phyloP scores from a whole-genome alignment of 768 basidiomycete genomes.

The Trametes maxima region DNA sequence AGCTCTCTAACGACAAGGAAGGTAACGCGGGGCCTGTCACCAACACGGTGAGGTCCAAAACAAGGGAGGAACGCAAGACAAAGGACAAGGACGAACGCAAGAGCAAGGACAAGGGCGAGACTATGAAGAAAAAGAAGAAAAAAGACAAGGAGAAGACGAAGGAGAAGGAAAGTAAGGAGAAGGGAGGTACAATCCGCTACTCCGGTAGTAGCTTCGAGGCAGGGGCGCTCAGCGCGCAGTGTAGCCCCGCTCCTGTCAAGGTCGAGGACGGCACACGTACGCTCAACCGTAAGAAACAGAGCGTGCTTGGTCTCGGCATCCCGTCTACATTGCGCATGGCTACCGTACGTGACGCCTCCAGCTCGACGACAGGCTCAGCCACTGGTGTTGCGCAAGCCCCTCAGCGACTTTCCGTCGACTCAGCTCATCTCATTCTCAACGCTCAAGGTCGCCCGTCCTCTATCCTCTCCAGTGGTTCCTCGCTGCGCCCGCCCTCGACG shows the following conservation, averaged over 20 bases:
- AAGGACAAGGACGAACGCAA: constrained; percentile 36
- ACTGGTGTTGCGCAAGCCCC: constrained; percentile 18
- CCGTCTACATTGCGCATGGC: constrained; percentile 44
- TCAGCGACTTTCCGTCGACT: constrained; percentile 36
- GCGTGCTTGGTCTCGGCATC: constrained; percentile 62
- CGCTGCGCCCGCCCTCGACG: constrained; percentile 50
- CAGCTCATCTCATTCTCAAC: constrained; percentile 37
- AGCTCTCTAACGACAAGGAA: constrained; percentile 47
- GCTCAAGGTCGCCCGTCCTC: constrained; percentile 42
- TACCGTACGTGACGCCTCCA: constrained; percentile 27
- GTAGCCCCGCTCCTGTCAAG: constrained; percentile 27
- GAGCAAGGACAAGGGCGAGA: constrained; percentile 33
- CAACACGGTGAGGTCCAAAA: constrained; percentile 36
- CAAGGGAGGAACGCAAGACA: constrained; percentile 35
- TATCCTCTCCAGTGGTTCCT: constrained; percentile 43
- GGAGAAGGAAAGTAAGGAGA: constrained; percentile 32
- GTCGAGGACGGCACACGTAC: constrained; percentile 39
- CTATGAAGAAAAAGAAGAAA: constrained; percentile 43
- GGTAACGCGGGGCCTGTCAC: constrained; percentile 27
- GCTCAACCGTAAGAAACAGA: constrained; percentile 58
- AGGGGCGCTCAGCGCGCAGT: constrained; percentile 49
- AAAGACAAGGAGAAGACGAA: constrained; percentile 33
- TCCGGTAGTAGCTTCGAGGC: constrained; percentile 72
- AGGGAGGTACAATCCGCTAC: constrained; percentile 39
- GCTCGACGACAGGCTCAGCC: constrained; percentile 16